phyloP scores from a whole-genome alignment of 495 filamentous ascomycete species.

The Penicillium tannophilum region DNA sequence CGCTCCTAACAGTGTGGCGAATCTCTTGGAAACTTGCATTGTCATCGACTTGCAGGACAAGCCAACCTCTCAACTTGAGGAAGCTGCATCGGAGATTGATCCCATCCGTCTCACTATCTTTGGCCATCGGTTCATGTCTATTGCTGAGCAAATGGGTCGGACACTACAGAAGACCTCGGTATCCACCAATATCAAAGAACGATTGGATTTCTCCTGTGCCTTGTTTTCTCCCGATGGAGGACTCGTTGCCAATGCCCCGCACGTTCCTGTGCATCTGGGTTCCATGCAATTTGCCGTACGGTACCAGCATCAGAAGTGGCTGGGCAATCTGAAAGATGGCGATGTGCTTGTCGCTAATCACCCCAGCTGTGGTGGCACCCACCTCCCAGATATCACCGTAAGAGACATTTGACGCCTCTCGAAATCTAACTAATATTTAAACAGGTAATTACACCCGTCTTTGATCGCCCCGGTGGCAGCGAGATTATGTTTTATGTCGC shows the following conservation, averaged over 20 bases:
- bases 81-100: conserved; percentile 64
- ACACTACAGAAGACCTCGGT: conserved; percentile 97
- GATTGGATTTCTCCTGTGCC: conserved; percentile 94
- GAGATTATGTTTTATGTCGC: conserved; percentile 97
- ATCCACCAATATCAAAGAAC: conserved; percentile 97
- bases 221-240: conserved; percentile 91
- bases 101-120: conserved; percentile 96
- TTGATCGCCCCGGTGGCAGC: conserved; percentile 64
- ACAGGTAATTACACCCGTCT: conserved; percentile 78
- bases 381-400: conserved; percentile 91
- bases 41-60: conserved; percentile 56
- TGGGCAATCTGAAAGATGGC: conserved; percentile 80
- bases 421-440: conserved; percentile 1
- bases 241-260: conserved; percentile 91
- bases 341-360: conserved; percentile 97
- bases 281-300: conserved; percentile 94
- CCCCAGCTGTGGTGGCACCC: conserved; percentile 88
- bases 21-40: conserved; percentile 45
- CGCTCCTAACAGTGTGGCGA: conserved; percentile 68
- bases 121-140: conserved; percentile 97
- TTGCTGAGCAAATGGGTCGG: conserved; percentile 96
- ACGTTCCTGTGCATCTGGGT: conserved; percentile 91
- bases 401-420: conserved; percentile 12
- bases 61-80: background rate
- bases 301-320: conserved; percentile 91